phyloP scores from a whole-genome alignment of 2,329 filamentous ascomycete genomes.

The Aureobasidium sp. region DNA sequence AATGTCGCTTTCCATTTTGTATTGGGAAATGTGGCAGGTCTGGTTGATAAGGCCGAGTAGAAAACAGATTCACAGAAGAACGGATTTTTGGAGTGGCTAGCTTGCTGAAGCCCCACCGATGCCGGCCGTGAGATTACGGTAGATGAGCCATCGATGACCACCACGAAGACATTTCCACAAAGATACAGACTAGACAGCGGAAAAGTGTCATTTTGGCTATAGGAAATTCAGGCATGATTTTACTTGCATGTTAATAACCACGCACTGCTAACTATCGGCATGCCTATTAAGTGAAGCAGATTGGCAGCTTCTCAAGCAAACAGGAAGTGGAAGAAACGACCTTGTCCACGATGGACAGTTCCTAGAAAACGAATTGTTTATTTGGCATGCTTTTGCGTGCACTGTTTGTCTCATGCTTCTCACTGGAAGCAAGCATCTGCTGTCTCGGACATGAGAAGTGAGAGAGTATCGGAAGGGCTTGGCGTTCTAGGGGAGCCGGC shows the following conservation, averaged over 20 bases:
- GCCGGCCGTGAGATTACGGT: background rate
- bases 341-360: too few species aligned
- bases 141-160: background rate
- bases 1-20: conserved; percentile 18
- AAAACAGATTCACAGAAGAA: background rate
- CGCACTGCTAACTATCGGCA: too few species aligned
- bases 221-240: too few species aligned
- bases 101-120: background rate
- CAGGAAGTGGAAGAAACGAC: too few species aligned
- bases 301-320: too few species aligned
- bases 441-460: background rate
- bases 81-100: conserved; percentile 10
- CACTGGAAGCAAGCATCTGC: background rate
- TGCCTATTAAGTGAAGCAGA: too few species aligned
- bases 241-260: too few species aligned
- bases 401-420: background rate
- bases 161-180: background rate
- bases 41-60: background rate
- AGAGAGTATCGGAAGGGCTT: background rate
- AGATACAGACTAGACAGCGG: too few species aligned
- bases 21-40: background rate
- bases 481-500: background rate
- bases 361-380: too few species aligned
- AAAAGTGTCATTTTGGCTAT: too few species aligned
- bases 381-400: too few species aligned